Evolutionary conservation across 2,329 filamentous ascomycete species (phyloP), one percentile per base, ranked within the genome.

Genomic region (Nemania sp.): DNA sequence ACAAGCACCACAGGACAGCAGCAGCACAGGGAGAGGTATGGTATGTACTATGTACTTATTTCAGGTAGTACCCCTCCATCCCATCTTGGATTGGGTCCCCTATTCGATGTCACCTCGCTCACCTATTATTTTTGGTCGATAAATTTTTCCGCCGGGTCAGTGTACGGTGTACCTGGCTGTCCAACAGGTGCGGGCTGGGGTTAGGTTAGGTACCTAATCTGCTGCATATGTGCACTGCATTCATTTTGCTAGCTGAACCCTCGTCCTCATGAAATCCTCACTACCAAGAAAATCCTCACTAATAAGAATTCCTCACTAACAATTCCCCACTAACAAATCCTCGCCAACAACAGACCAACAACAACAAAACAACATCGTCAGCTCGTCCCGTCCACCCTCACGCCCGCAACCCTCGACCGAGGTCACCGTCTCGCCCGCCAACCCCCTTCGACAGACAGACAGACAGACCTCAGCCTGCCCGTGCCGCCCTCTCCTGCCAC

Each of bases 241-340:
- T 62, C 57, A 58, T 53, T 62, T 59, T 57, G 49, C 32, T 57
- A 62, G 62, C 64, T 64, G 64, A 64, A 55, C 64, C 61, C 59
- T 64, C 57, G 50, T 52, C 57, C 59, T 64, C 54, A 55, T 63
- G 60, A 60, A 47, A 64, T 65, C 47, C 43, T 48, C 43, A 46
- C 39, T n/a, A n/a, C n/a, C n/a, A n/a, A n/a, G n/a, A n/a, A n/a
- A n/a, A n/a, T n/a, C n/a, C n/a, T n/a, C n/a, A n/a, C n/a, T n/a
- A n/a, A n/a, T n/a, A n/a, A n/a, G n/a, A n/a, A n/a, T n/a, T n/a
- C n/a, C n/a, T n/a, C n/a, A n/a, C n/a, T n/a, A n/a, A n/a, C n/a
- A n/a, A n/a, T n/a, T n/a, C n/a, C n/a, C n/a, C n/a, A n/a, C n/a
- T n/a, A n/a, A n/a, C n/a, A n/a, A n/a, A n/a, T n/a, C n/a, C n/a